A percentile compares a stretch with the other conserved stretches of the same genome.
These are phyloP conservation scores for Polytrichum commune DNA, from an alignment of 225 moss, liverwort and hornwort species.

Conservation along the genomic window DNA sequence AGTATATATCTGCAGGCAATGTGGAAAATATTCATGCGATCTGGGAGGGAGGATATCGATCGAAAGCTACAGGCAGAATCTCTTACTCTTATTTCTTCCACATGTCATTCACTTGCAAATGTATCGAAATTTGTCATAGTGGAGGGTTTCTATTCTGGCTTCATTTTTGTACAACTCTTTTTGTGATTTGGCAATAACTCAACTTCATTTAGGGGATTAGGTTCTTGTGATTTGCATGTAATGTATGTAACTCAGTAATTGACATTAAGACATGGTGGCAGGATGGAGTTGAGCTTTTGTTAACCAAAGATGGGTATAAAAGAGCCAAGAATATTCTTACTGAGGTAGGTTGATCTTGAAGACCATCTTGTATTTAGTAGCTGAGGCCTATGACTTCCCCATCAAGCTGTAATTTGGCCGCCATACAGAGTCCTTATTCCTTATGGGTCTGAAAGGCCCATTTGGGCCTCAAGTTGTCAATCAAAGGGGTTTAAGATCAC, in stretches of 20 bases:
- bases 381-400: background rate
- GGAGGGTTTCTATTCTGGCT: background rate
- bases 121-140: background rate
- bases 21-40: constrained; percentile 67
- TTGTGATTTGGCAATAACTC: no score
- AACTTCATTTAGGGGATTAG: no score
- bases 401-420: no score
- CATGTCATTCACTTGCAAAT: background rate
- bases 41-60: constrained; percentile 50
- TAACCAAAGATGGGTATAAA: constrained; percentile 43
- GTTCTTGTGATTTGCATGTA: background rate
- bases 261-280: constrained; percentile 2
- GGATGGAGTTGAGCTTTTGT: constrained; percentile 49
- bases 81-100: background rate
- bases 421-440: no score
- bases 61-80: constrained; percentile 41
- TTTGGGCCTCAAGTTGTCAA: no score
- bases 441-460: no score
- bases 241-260: background rate
- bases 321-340: constrained; percentile 42
- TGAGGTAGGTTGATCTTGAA: constrained; percentile 30
- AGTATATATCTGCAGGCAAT: constrained; percentile 32
- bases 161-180: background rate
- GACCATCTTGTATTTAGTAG: background rate
- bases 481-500: no score